Evolutionary conservation across 2,329 filamentous ascomycete species (phyloP).

Genomic region (Sporothrix curviconia): DNA sequence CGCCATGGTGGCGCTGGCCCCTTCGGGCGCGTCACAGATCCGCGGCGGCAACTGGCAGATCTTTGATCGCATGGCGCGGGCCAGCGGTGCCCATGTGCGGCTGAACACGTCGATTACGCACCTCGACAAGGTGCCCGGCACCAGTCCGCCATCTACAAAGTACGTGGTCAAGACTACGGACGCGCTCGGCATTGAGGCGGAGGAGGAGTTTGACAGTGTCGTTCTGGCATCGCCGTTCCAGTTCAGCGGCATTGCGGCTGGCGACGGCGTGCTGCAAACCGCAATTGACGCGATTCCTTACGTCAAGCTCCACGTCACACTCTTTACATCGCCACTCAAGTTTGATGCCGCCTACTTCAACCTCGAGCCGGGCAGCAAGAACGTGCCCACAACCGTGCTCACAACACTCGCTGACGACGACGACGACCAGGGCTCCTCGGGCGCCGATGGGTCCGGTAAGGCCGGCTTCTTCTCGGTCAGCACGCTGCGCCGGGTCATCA

Average conservation of each 20-base stretch:
- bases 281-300: constrained; percentile 77
- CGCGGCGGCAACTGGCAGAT: constrained; percentile 90
- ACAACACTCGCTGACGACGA: constrained; percentile 68
- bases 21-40: constrained; percentile 73
- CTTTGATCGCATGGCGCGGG: constrained; percentile 71
- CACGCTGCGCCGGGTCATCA: constrained; percentile 57
- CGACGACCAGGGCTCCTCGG: constrained; percentile 33
- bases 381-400: constrained; percentile 67
- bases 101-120: constrained; percentile 61
- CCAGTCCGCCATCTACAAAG: constrained; percentile 22
- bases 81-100: constrained; percentile 53
- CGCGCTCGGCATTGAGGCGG: constrained; percentile 15
- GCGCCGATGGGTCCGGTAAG: constrained; percentile 57
- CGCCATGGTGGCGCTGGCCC: constrained; percentile 85
- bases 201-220: constrained; percentile 64
- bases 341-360: constrained; percentile 70
- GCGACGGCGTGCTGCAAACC: constrained; percentile 60
- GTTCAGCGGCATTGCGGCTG: constrained; percentile 61
- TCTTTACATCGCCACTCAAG: constrained; percentile 72
- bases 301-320: constrained; percentile 77
- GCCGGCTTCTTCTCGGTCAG: constrained; percentile 83
- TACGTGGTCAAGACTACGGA: constrained; percentile 40
- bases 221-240: constrained; percentile 81
- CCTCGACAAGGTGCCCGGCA: not conserved
- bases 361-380: constrained; percentile 44